phyloP scores from a whole-genome alignment of 2,329 filamentous ascomycete species.

The Microcyclosporella mali region DNA sequence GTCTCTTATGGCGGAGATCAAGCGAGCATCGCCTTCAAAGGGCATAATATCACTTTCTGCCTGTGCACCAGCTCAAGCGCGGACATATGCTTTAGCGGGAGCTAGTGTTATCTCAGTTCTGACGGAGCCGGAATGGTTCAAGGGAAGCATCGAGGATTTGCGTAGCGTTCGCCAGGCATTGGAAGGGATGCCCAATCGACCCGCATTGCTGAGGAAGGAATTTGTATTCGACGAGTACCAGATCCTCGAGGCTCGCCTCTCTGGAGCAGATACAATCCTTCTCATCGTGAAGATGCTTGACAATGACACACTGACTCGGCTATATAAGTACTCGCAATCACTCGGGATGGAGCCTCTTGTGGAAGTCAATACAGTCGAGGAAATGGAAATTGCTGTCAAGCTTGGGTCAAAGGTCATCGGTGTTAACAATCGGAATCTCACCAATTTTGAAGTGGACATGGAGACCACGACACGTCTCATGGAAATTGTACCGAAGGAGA shows the following conservation, averaged over 20 bases:
- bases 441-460: slow-evolving; percentile 94
- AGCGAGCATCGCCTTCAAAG: slow-evolving; percentile 92
- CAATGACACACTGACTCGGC: slow-evolving; percentile 59
- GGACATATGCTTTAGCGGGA: slow-evolving; percentile 84
- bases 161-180: slow-evolving; percentile 79
- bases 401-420: slow-evolving; percentile 88
- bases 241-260: slow-evolving; percentile 86
- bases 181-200: slow-evolving; percentile 85
- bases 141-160: slow-evolving; percentile 91
- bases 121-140: slow-evolving; percentile 98
- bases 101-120: slow-evolving; percentile 98
- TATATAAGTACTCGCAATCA: slow-evolving; percentile 84
- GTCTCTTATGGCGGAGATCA: slow-evolving; percentile 95
- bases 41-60: slow-evolving; percentile 84
- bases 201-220: slow-evolving; percentile 87
- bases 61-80: slow-evolving; percentile 82
- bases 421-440: slow-evolving; percentile 95
- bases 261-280: slow-evolving; percentile 88
- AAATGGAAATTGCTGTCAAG: slow-evolving; percentile 82
- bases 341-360: slow-evolving; percentile 97
- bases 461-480: slow-evolving; percentile 60
- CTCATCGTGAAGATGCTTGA: slow-evolving; percentile 98
- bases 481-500: slow-evolving; percentile 75
- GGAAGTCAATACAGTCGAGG: slow-evolving; percentile 88
- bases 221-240: slow-evolving; percentile 99